phyloP scores from a whole-genome alignment of 257 asterid genomes.

The Penstemon davidsonii region DNA sequence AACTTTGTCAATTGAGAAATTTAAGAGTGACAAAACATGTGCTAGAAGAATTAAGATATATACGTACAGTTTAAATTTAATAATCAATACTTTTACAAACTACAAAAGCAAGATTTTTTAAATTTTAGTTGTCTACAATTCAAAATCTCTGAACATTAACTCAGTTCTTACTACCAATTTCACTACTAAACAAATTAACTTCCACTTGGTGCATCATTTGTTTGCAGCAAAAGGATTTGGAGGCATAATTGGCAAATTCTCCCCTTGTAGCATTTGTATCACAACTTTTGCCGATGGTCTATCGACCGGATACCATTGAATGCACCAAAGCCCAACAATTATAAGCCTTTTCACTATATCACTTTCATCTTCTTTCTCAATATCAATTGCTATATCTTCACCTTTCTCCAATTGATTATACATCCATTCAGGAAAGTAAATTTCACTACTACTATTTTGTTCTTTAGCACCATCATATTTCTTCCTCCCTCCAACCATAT shows the following conservation, averaged over 20 bases:
- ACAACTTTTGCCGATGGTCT: conserved; percentile 66
- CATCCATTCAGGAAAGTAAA: conserved; percentile 74
- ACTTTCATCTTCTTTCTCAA: conserved; percentile 46
- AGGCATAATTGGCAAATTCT: conserved; percentile 56
- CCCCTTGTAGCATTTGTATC: conserved; percentile 66
- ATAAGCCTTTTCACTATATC: conserved; percentile 53
- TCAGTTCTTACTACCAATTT: too few species aligned
- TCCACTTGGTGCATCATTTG: conserved; percentile 22
- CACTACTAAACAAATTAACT: conserved; percentile 11
- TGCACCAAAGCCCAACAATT: conserved; percentile 40
- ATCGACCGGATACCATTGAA: conserved; percentile 55
- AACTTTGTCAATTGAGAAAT: too few species aligned
- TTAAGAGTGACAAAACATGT: too few species aligned
- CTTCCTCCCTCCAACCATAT: conserved; percentile 63
- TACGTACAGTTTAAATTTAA: too few species aligned
- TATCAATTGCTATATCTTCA: conserved; percentile 47
- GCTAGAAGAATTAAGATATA: too few species aligned
- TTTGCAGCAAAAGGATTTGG: conserved; percentile 61
- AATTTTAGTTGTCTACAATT: too few species aligned
- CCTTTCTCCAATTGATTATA: conserved; percentile 69
- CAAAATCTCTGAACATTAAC: too few species aligned
- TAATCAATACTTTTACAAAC: too few species aligned
- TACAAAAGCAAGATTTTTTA: too few species aligned
- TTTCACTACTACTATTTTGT: conserved; percentile 34
- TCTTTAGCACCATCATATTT: conserved; percentile 23